phyloP scores from a whole-genome alignment of 1,284 basidiomycete species.

The Phellopilus nigrolimitatus region DNA sequence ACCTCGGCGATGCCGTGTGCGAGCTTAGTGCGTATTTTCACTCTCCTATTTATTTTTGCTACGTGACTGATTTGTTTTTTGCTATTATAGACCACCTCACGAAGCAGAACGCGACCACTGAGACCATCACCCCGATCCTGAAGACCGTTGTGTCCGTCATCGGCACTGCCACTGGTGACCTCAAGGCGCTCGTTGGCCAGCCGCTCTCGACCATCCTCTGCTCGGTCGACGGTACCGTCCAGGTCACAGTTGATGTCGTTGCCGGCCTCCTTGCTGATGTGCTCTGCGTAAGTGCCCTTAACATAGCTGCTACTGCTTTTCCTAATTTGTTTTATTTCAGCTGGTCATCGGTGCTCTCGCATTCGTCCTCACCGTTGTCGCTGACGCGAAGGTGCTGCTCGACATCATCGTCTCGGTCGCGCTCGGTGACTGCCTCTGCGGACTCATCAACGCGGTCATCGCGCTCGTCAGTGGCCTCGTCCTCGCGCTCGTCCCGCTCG shows the following conservation, averaged over 20 bases:
- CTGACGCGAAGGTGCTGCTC: constrained; percentile 11
- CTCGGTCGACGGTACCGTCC: not conserved
- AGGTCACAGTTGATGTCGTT: not conserved
- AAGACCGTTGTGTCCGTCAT: constrained; percentile 2
- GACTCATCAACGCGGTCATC: constrained; percentile 10
- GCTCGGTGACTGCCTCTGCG: constrained; percentile 17
- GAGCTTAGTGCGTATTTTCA: not conserved
- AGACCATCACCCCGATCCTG: not conserved
- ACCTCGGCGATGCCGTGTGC: not conserved
- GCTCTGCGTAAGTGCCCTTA: constrained; percentile 2
- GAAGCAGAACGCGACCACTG: constrained; percentile 4
- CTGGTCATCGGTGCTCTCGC: constrained; percentile 15
- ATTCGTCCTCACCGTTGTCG: constrained; percentile 13
- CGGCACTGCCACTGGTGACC: not conserved
- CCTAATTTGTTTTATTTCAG: not conserved
- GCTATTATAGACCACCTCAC: not conserved
- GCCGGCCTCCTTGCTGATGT: constrained; percentile 2
- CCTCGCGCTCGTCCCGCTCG: constrained; percentile 13
- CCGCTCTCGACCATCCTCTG: not conserved
- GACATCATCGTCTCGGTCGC: constrained; percentile 11
- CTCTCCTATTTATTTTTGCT: not conserved
- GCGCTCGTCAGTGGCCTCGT: constrained; percentile 15
- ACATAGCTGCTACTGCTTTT: not conserved
- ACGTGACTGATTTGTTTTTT: not conserved
- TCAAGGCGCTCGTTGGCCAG: constrained; percentile 6